Conservation (phyloP, 106 monocot species). For the Alisma plantagoaquatica region DNA sequence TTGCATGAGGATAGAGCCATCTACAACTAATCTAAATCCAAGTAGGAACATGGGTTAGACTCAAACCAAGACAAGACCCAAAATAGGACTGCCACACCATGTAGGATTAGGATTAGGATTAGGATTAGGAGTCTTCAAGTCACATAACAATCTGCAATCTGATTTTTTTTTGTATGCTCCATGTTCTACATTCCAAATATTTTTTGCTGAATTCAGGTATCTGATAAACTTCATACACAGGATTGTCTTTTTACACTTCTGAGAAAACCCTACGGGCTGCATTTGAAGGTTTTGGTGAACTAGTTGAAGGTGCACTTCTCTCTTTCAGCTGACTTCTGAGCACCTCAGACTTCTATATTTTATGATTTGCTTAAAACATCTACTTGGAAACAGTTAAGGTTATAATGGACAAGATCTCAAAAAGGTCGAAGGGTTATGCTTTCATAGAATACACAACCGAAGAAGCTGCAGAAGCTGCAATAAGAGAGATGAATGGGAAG, state of each 20-base stretch:
- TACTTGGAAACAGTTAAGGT: conserved; percentile 54
- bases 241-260: conserved; percentile 95
- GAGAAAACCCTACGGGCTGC: conserved; percentile 88
- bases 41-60: too few species aligned
- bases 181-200: too few species aligned
- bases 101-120: too few species aligned
- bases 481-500: conserved; percentile 99
- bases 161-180: neutral
- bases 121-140: too few species aligned
- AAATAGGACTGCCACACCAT: too few species aligned
- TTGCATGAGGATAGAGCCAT: too few species aligned
- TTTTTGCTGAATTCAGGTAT: too few species aligned
- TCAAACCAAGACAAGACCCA: too few species aligned
- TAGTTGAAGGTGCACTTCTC: conserved; percentile 61
- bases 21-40: too few species aligned
- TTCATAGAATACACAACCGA: conserved; percentile 96
- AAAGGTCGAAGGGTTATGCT: conserved; percentile 94
- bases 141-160: neutral
- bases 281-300: conserved; percentile 86
- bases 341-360: too few species aligned
- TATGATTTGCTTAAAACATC: too few species aligned
- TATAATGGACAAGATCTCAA: conserved; percentile 97
- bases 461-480: conserved; percentile 61
- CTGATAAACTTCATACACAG: too few species aligned
- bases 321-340: neutral